Evolutionary conservation across 2,329 filamentous ascomycete genomes (phyloP), one percentile per base, ranked within the genome.

Genomic region (Plectosphaerella plurivora): DNA sequence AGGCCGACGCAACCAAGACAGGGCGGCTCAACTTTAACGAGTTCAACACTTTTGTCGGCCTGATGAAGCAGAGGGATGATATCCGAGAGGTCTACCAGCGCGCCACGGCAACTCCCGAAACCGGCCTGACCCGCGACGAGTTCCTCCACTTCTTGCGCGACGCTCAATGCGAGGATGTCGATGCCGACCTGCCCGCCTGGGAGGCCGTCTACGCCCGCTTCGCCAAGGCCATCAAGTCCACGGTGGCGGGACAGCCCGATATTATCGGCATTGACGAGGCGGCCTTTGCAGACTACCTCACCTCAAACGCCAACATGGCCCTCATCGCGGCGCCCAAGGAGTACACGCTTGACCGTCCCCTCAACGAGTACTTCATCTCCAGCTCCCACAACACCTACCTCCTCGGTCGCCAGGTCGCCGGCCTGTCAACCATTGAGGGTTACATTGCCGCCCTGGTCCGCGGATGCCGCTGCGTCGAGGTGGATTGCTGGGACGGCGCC

Each of bases 371-470:
- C 70, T 97, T 91, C 74, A 94, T 99, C 59, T 97, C 93, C 1
- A 97, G 92, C 73, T 97, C 94, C 2, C 94, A 99, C 77, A 99
- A 99, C 70, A 99, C 94, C 0, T 99, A 99, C 64, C 84, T 99
- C 1, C 78, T 95, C 5, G 94, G 94, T 14, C 86, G 92, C 51
- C 94, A 99, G 68, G 86, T 97, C 2, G 88, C 86, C 11, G 93
- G 93, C 25, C 83, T 89, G 45, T 97, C 94, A 2, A 97, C 92
- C 64, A 89, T 95, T 2, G 94, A 99, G 68, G 91, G 91, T 44
- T 99, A 99, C 71, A 95, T 97, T 61, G 85, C 86, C 9, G 90
- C 92, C 3, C 79, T 99, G 7, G 86, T 89, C 57, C 87, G 89
- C 55, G 92, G 92, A 9, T 99, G 94, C 67, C 88, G 94, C 48